phyloP scores from a whole-genome alignment of 108 stramenopile genomes.

The Cyclotella cryptica region DNA sequence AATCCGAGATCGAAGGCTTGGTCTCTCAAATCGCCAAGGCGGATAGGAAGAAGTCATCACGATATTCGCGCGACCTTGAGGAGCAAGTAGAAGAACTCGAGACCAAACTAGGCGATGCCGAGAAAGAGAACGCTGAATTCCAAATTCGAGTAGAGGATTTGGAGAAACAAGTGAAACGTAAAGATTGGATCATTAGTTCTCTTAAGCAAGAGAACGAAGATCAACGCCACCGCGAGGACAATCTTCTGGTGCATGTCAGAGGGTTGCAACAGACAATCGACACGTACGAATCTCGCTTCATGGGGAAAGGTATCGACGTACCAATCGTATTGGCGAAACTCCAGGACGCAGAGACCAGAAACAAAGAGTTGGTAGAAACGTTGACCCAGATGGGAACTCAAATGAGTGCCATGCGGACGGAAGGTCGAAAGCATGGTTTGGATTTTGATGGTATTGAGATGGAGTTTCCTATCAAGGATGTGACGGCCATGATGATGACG shows the following conservation, averaged over 20 bases:
- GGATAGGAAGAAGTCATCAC: neutral
- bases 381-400: conserved; percentile 24
- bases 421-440: conserved; percentile 26
- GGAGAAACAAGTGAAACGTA: conserved; percentile 32
- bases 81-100: neutral
- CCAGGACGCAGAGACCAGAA: conserved; percentile 20
- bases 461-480: conserved; percentile 4
- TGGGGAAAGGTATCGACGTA: conserved; percentile 40
- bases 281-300: conserved; percentile 34
- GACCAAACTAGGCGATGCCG: neutral
- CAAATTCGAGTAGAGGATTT: conserved; percentile 20
- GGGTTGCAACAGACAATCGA: conserved; percentile 30
- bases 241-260: conserved; percentile 15
- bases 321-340: conserved; percentile 48
- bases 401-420: conserved; percentile 21
- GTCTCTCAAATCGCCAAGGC: neutral
- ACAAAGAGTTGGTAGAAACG: conserved; percentile 16
- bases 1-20: neutral
- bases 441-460: conserved; percentile 16
- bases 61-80: neutral
- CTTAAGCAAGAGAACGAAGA: conserved; percentile 38
- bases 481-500: neutral
- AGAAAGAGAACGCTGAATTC: conserved; percentile 8
- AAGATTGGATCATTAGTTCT: conserved; percentile 46
- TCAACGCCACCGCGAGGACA: conserved; percentile 32